phyloP scores from a whole-genome alignment of 2,329 filamentous ascomycete genomes.

The Fusarium goolgardi region DNA sequence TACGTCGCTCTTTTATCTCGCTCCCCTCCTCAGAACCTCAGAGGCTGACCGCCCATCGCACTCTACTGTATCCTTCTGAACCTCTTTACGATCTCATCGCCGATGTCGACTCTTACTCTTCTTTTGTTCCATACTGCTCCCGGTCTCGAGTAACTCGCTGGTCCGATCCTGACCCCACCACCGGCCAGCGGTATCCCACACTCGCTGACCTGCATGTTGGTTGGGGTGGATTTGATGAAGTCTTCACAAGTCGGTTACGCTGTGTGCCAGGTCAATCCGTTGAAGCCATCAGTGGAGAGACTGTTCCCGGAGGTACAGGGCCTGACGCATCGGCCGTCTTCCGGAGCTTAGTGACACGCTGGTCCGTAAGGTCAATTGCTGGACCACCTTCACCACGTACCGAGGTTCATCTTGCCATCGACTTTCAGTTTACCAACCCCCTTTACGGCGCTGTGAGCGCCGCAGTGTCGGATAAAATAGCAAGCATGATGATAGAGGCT shows the following conservation, averaged over 20 bases:
- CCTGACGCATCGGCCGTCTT: slow-evolving; percentile 65
- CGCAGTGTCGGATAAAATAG: slow-evolving; percentile 85
- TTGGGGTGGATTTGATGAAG: slow-evolving; percentile 85
- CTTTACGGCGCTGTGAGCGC: slow-evolving; percentile 85
- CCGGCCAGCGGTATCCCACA: slow-evolving; percentile 71
- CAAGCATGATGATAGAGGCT: slow-evolving; percentile 88
- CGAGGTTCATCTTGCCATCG: slow-evolving; percentile 79
- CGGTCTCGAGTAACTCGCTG: slow-evolving; percentile 80
- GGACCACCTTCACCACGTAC: slow-evolving; percentile 58
- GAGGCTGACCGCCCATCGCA: slow-evolving; percentile 77
- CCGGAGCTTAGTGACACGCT: slow-evolving; percentile 75
- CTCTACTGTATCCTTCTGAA: slow-evolving; percentile 76
- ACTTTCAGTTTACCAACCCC: slow-evolving; percentile 90
- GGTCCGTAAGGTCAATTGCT: slow-evolving; percentile 68
- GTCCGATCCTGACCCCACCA: slow-evolving; percentile 64
- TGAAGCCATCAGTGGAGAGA: slow-evolving; percentile 77
- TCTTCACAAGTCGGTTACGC: slow-evolving; percentile 81
- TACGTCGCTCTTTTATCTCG: slow-evolving; percentile 57
- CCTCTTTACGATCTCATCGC: slow-evolving; percentile 87
- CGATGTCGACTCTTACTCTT: slow-evolving; percentile 84
- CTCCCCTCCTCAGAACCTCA: slow-evolving; percentile 59
- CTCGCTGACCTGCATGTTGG: slow-evolving; percentile 85
- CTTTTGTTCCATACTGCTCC: slow-evolving; percentile 93
- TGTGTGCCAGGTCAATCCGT: slow-evolving; percentile 80
- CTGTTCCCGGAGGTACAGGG: slow-evolving; percentile 59